Base-by-base conservation (phyloP, 495 filamentous ascomycete species). In the Penicillium antarcticum region DNA sequence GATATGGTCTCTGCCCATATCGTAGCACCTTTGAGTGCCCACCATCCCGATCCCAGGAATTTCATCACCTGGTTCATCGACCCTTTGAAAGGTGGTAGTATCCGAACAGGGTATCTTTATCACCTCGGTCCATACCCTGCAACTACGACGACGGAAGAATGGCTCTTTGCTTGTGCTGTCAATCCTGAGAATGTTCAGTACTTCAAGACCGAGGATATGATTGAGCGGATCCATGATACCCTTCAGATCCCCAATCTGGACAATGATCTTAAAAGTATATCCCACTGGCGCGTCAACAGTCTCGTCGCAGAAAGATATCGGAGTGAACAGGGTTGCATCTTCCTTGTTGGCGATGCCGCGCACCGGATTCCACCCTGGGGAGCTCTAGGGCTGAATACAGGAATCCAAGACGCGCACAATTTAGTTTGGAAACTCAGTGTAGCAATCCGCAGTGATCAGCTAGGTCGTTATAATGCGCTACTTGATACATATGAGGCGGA, bases 341-440 rank as follows among this genome's bases (percentile, higher is more conserved):
- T 82, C 34, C 61, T 82, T 0, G 75, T 72, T 12, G 79, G 79
- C 17, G 79, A 82, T 56, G 70, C 78, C 3, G 76, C 75, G 0
- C 78, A 81, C 54, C 74, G 71, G 23, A 72, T 78, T 51, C 71
- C 68, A 19, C 78, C 77, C 0, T 71, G 63, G 5, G 77, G 76
- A 0, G 79, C 71, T 2, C 72, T 75, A 32, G 79, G 79, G 7
- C 66, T 80, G 60, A 81, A 81, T 54, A 72, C 72, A 0, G 77
- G 79, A 0, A 69, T 79, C 17, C 68, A 76, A 16, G 79, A 80
- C 41, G 63, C 74, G 0, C 56, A 78, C 33, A 77, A 79, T 48
- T 66, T 80, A 0, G 71, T 66, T 9, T 81, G 79, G 79, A 80
- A 80, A 48, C 61, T 80, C 17, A 68, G 60, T 1, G 45, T 62